Percentiles rank a stretch among this genome's conserved stretches.
These are phyloP conservation scores for Epichloe coenophiala DNA, from an alignment of 2,329 filamentous ascomycete species.

Conservation along the genomic window DNA sequence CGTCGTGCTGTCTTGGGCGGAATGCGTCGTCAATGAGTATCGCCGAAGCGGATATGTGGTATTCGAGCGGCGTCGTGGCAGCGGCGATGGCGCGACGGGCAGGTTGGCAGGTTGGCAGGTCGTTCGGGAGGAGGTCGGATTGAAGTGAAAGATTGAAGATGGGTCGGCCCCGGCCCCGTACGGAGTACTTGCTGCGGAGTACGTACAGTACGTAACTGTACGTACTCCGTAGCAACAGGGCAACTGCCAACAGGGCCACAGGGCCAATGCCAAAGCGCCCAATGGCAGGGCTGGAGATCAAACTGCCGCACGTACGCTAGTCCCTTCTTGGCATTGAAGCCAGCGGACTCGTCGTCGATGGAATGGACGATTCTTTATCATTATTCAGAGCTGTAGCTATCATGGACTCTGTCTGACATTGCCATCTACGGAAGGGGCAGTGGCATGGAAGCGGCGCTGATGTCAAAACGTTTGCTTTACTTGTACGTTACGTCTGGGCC, in stretches of 20 bases:
- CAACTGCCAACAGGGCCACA: too few species aligned
- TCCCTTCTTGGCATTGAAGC: background rate
- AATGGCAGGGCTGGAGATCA: background rate
- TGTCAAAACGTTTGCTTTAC: too few species aligned
- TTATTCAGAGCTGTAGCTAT: background rate
- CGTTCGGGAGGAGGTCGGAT: background rate
- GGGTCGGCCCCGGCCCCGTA: background rate
- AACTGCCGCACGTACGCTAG: slow-evolving; percentile 1
- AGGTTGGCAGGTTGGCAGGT: too few species aligned
- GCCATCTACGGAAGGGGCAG: too few species aligned
- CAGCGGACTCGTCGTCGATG: background rate
- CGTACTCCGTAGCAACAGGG: too few species aligned
- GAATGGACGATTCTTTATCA: background rate
- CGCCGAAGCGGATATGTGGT: background rate
- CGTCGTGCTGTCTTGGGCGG: background rate
- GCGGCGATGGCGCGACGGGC: background rate
- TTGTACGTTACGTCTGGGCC: background rate
- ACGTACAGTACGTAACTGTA: too few species aligned
- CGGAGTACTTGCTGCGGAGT: too few species aligned
- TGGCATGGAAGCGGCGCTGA: too few species aligned
- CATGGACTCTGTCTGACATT: too few species aligned
- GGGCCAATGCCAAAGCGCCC: background rate
- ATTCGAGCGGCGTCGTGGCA: background rate
- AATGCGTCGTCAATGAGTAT: background rate
- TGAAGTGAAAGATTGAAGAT: slow-evolving; percentile 1